Conservation (phyloP, 768 basidiomycete species). For the Hortiboletus campestris region DNA sequence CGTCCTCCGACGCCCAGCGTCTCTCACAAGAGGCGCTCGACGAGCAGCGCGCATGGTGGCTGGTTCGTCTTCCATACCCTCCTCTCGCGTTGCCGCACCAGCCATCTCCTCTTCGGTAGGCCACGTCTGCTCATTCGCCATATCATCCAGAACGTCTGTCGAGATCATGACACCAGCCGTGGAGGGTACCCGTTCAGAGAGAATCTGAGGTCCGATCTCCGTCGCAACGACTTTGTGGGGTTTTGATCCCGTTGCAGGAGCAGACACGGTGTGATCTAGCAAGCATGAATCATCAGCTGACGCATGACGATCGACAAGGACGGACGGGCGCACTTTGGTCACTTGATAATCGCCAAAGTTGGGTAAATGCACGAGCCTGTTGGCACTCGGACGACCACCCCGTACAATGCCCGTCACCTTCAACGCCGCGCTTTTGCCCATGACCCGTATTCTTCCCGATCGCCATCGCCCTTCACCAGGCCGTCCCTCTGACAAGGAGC, state of each 20-base stretch:
- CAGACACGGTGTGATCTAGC: conserved; percentile 74
- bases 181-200: conserved; percentile 63
- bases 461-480: conserved; percentile 81
- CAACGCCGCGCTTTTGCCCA: conserved; percentile 64
- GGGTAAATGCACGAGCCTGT: conserved; percentile 85
- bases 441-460: conserved; percentile 72
- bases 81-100: conserved; percentile 28
- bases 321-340: conserved; percentile 53
- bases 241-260: conserved; percentile 42
- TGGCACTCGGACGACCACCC: conserved; percentile 69
- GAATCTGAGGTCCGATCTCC: conserved; percentile 60
- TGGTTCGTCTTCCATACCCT: conserved; percentile 38
- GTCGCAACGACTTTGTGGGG: conserved; percentile 43
- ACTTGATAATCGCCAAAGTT: conserved; percentile 88
- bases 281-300: neutral
- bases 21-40: conserved; percentile 67
- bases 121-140: conserved; percentile 97
- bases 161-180: conserved; percentile 85
- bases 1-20: conserved; percentile 21
- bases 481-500: conserved; percentile 81
- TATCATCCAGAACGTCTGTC: conserved; percentile 82
- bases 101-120: conserved; percentile 96
- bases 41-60: conserved; percentile 71
- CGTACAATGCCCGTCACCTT: conserved; percentile 82
- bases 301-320: neutral